phyloP scores from a whole-genome alignment of 2,329 filamentous ascomycete genomes.

The Cladosporium halotolerans region DNA sequence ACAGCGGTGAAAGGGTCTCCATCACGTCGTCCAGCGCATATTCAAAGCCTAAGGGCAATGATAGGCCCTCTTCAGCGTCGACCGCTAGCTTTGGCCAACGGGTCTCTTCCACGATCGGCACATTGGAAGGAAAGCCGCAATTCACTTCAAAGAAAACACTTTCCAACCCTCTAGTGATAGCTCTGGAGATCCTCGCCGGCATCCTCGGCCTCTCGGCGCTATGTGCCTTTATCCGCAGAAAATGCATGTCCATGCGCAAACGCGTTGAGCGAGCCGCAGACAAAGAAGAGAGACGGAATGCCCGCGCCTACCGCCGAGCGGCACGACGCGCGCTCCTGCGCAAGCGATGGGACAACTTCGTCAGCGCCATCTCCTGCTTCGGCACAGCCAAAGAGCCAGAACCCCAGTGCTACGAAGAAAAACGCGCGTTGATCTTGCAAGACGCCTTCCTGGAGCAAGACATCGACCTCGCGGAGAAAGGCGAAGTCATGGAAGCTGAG shows the following conservation, averaged over 20 bases:
- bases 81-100: not conserved
- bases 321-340: constrained; percentile 47
- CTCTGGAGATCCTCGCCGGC: constrained; percentile 39
- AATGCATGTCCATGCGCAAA: constrained; percentile 45
- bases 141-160: constrained; percentile 6
- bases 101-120: not conserved
- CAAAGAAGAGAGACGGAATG: constrained; percentile 49
- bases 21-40: not conserved
- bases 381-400: constrained; percentile 27
- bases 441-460: constrained; percentile 33
- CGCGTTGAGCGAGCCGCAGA: constrained; percentile 48
- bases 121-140: constrained; percentile 1
- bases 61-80: not conserved
- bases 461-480: constrained; percentile 37
- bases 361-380: constrained; percentile 26
- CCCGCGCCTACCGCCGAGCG: constrained; percentile 47
- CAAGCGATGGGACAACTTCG: constrained; percentile 42
- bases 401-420: constrained; percentile 46
- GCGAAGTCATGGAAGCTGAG: constrained; percentile 40
- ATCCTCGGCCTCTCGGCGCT: constrained; percentile 40
- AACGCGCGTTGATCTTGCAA: constrained; percentile 42
- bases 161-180: constrained; percentile 20
- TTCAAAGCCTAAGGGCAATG: not conserved
- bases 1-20: too few relatives aligned
- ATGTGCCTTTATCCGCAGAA: constrained; percentile 39